These are phyloP conservation scores for Talaromyces marneffei DNA, from an alignment of 2,329 filamentous ascomycete species.

Conservation along the genomic window DNA sequence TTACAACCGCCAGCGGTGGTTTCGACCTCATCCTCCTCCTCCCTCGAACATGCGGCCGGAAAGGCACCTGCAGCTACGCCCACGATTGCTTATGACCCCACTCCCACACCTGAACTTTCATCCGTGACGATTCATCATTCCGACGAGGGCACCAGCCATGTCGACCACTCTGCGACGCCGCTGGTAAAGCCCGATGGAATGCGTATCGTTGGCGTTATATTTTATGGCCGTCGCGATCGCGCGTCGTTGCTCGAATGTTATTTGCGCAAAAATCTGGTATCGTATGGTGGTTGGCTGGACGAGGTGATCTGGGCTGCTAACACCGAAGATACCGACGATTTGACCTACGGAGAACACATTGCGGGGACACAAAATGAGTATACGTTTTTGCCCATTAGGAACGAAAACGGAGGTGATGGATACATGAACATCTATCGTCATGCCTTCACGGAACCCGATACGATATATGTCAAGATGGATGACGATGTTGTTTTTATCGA, in stretches of 20 bases:
- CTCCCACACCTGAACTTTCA: constrained; percentile 3
- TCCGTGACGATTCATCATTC: constrained; percentile 13
- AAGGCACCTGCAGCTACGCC: not conserved
- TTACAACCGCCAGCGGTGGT: not conserved
- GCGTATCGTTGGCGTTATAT: constrained; percentile 11
- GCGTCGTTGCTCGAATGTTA: constrained; percentile 14
- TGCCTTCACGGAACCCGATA: constrained; percentile 9
- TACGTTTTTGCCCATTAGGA: constrained; percentile 5
- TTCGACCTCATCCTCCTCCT: not conserved
- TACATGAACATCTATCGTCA: constrained; percentile 9
- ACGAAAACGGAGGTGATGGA: not conserved
- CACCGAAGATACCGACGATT: constrained; percentile 10
- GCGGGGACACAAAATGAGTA: constrained; percentile 9
- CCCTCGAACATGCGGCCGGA: not conserved
- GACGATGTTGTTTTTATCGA: constrained; percentile 15
- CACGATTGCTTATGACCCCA: not conserved
- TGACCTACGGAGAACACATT: constrained; percentile 12
- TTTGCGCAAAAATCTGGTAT: constrained; percentile 6
- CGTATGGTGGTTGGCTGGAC: constrained; percentile 13
- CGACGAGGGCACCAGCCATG: constrained; percentile 12
- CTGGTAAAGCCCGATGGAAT: constrained; percentile 11
- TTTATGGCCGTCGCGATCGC: constrained; percentile 15
- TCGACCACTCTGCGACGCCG: constrained; percentile 13
- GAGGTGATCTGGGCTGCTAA: constrained; percentile 14
- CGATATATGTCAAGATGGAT: constrained; percentile 15